phyloP scores from a whole-genome alignment of 2,329 filamentous ascomycete species.

The Cladosporium velox region DNA sequence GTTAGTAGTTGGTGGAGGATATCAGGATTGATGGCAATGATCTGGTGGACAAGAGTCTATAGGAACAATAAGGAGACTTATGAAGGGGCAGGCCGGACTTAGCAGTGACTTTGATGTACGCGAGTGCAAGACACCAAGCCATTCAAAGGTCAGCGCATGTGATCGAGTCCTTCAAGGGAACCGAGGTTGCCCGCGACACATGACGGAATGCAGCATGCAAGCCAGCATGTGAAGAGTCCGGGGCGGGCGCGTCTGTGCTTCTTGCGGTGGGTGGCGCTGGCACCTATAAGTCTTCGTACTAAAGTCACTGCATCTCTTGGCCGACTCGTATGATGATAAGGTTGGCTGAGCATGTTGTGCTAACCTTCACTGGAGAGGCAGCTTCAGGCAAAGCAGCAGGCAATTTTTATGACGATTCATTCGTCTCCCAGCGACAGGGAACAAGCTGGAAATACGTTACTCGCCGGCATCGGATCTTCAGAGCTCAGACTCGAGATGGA shows the following conservation, averaged over 20 bases:
- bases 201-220: not conserved
- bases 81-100: not conserved
- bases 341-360: not conserved
- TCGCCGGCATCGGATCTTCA: conserved; percentile 14
- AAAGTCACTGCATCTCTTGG: not conserved
- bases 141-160: conserved; percentile 7
- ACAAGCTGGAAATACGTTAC: conserved; percentile 6
- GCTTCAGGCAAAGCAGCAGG: not conserved
- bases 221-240: conserved; percentile 11
- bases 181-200: not conserved
- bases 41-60: not conserved
- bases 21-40: not conserved
- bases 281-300: not conserved
- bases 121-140: conserved; percentile 4
- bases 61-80: not conserved
- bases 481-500: conserved; percentile 12
- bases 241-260: conserved; percentile 8
- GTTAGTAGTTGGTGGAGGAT: conserved; percentile 3
- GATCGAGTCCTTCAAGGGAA: conserved; percentile 6
- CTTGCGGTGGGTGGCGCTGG: not conserved
- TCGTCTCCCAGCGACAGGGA: conserved; percentile 8
- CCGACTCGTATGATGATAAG: not conserved
- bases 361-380: not conserved
- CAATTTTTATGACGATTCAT: not conserved
- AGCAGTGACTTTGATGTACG: not conserved